A percentile compares a stretch with the other conserved stretches of the same genome.
Evolutionary conservation across 2,329 filamentous ascomycete genomes (phyloP).

Genomic region (Fusarium ambrosium): DNA sequence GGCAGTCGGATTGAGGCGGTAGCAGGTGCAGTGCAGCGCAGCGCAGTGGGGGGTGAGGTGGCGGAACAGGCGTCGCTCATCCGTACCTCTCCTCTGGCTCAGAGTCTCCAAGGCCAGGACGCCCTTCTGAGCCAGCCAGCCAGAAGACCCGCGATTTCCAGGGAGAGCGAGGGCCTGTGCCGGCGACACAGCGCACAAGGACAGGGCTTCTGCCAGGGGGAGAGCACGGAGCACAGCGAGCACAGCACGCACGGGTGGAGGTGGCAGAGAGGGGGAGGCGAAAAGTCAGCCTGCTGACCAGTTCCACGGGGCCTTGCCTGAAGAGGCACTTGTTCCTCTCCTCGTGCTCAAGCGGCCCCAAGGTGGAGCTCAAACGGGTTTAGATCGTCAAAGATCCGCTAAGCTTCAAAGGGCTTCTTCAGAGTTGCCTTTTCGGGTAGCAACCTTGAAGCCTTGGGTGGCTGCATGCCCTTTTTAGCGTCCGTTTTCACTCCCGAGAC

Average conservation of each 20-base stretch:
- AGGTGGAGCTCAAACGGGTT: constrained; percentile 17
- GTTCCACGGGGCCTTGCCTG: constrained; percentile 40
- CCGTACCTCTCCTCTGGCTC: constrained; percentile 13
- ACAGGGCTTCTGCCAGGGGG: constrained; percentile 44
- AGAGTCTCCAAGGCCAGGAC: not conserved
- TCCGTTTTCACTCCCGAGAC: constrained; percentile 36
- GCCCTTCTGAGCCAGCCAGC: constrained; percentile 17
- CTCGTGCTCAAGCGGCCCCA: constrained; percentile 38
- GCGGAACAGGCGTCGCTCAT: constrained; percentile 20
- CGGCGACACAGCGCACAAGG: constrained; percentile 44
- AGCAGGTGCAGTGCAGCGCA: not conserved
- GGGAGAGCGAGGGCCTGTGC: constrained; percentile 31
- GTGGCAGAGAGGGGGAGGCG: constrained; percentile 47
- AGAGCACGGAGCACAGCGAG: constrained; percentile 16
- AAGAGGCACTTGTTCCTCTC: constrained; percentile 43
- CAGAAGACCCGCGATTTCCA: constrained; percentile 30
- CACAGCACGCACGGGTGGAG: constrained; percentile 44
- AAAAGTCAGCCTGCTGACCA: constrained; percentile 48
- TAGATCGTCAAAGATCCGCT: not conserved
- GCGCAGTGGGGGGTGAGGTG: constrained; percentile 20
- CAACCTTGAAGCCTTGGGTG: not conserved
- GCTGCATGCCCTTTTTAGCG: constrained; percentile 30
- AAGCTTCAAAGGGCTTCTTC: constrained; percentile 27
- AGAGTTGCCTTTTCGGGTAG: constrained; percentile 23
- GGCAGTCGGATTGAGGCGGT: constrained; percentile 20